Conservation (phyloP, 768 basidiomycete species). For the Hericium alpestre region DNA sequence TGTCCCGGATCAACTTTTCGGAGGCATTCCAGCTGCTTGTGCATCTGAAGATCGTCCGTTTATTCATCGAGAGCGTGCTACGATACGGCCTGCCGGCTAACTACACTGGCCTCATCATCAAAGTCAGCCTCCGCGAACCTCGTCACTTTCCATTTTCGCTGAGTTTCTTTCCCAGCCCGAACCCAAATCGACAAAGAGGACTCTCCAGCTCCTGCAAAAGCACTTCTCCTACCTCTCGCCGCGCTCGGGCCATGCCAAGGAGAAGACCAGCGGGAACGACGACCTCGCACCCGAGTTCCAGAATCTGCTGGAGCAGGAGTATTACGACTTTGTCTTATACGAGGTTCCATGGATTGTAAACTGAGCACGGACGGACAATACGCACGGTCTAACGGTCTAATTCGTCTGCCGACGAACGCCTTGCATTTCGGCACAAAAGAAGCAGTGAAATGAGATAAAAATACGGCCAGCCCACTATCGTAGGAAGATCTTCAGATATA, state of each 20-base stretch:
- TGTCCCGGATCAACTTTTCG: slow-evolving; percentile 92
- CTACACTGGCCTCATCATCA: slow-evolving; percentile 73
- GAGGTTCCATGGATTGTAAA: slow-evolving; percentile 86
- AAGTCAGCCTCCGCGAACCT: slow-evolving; percentile 33
- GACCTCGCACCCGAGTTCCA: slow-evolving; percentile 89
- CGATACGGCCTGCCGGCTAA: slow-evolving; percentile 92
- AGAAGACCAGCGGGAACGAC: slow-evolving; percentile 35
- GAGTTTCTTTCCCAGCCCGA: slow-evolving; percentile 55
- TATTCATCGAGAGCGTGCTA: slow-evolving; percentile 92
- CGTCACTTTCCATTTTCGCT: background rate
- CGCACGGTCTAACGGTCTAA: too few relatives aligned
- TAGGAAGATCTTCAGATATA: slow-evolving; percentile 36
- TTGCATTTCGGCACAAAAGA: slow-evolving; percentile 9
- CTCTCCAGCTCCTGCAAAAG: slow-evolving; percentile 55
- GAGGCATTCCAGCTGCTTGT: slow-evolving; percentile 92
- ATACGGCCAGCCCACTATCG: slow-evolving; percentile 48
- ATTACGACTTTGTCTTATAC: slow-evolving; percentile 88
- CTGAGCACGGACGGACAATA: slow-evolving; percentile 21
- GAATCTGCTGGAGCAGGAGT: slow-evolving; percentile 88
- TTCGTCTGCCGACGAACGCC: too few relatives aligned
- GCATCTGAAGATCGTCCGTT: slow-evolving; percentile 82
- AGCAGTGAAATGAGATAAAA: slow-evolving; percentile 33
- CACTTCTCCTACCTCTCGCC: slow-evolving; percentile 78
- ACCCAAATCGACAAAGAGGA: slow-evolving; percentile 71
- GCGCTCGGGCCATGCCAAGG: slow-evolving; percentile 40